Percentiles rank a stretch among this genome's conserved stretches.
Evolutionary conservation across 2,329 filamentous ascomycete genomes (phyloP).

Genomic region (Aotearoamyces nothofagi): DNA sequence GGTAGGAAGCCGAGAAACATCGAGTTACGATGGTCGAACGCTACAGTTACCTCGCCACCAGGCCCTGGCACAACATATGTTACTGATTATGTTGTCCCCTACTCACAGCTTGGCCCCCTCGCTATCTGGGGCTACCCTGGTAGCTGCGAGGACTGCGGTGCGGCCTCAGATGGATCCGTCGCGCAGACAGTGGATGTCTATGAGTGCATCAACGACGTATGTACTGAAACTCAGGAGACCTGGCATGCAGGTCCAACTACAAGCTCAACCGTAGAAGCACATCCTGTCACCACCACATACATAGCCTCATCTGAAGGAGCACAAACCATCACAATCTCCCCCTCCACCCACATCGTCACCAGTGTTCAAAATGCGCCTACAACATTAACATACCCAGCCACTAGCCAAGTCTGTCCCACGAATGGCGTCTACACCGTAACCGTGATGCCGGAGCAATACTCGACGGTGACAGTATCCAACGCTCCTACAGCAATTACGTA

Average conservation of each 20-base stretch:
- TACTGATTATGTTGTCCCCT: conserved; percentile 2
- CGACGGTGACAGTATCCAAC: conserved; percentile 1
- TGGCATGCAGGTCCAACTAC: conserved; percentile 1
- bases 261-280: background rate
- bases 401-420: background rate
- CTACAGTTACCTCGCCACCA: no score
- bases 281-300: background rate
- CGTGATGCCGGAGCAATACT: conserved; percentile 2
- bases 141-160: conserved; percentile 5
- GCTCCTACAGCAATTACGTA: conserved; percentile 4
- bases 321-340: conserved; percentile 1
- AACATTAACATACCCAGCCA: no score
- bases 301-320: conserved; percentile 1
- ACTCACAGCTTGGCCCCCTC: conserved; percentile 2
- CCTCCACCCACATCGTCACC: background rate
- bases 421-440: conserved; percentile 5
- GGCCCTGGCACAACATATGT: no score
- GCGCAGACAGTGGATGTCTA: conserved; percentile 3
- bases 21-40: no score
- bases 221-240: conserved; percentile 4
- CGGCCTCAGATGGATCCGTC: background rate
- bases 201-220: conserved; percentile 4
- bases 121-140: conserved; percentile 1
- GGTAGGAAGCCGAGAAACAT: no score
- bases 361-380: background rate